Evolutionary conservation across 2,329 filamentous ascomycete species (phyloP), one percentile per base, ranked within the genome.

Genomic region (Clonostachys chloroleuca): DNA sequence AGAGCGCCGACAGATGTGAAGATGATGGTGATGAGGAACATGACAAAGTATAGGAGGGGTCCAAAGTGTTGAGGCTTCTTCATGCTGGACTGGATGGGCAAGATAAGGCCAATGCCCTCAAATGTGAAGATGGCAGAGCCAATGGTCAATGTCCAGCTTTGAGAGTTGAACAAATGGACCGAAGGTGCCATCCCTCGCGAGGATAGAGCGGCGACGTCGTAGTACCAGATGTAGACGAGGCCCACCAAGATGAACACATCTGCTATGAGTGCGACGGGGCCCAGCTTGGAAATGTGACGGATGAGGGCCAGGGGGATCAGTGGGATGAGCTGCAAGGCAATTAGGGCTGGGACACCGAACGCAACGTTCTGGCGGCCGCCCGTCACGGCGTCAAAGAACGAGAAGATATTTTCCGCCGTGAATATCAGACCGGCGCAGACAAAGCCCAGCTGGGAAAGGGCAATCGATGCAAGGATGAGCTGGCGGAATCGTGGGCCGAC

Each of bases 361-460:
- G 76, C 74, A 2, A 87, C 60, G 1, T 76, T 75, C 20, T 70
- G 64, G 5, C 65, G 59, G 34, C 73, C 70, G 5, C 69, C 61
- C 2, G 74, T 70, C 34, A 89, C 78, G 3, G 86, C 86, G 33
- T 79, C 67, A 20, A 86, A 66, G 64, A 91, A 89, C 0, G 84
- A 80, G 37, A 74, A 74, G 17, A 89, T 64, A 57, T 91, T 91
- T 60, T 91, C 85, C 1, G 87, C 87, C 1, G 84, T 85, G 57
- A 91, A 91, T 46, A 91, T 87, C 44, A 89, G 77, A 34, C 87
- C 87, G 1, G 87, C 82, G 55, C 86, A 91, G 40, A 91, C 87
- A 53, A 91, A 91, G 2, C 87, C 87, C 13, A 91, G 71, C 61
- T 91, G 87, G 0, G 87, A 90, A 12, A 91, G 73, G 1, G 83